phyloP scores from a whole-genome alignment of 2,329 filamentous ascomycete species.

The Colletotrichum destructivum region DNA sequence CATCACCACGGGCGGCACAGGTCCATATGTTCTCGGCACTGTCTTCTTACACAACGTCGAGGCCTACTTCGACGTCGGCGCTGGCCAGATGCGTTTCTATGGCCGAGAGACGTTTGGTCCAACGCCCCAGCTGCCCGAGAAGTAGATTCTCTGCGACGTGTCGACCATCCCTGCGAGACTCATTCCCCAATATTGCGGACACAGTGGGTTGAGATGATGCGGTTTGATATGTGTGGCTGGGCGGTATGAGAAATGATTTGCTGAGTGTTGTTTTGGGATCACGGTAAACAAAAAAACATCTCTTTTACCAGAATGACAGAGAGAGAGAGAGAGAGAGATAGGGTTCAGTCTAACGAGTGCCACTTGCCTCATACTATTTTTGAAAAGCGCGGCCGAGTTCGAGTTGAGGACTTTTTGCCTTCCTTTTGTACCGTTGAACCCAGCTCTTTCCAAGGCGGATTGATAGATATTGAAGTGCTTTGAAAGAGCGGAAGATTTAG shows the following conservation, averaged over 20 bases:
- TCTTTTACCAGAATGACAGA: constrained; percentile 15
- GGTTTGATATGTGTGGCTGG: constrained; percentile 1
- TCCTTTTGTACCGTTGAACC: neutral
- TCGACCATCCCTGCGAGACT: neutral
- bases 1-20: constrained; percentile 60
- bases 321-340: constrained; percentile 21
- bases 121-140: constrained; percentile 31
- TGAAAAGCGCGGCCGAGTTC: neutral
- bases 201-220: neutral
- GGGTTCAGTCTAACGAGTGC: constrained; percentile 29
- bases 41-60: constrained; percentile 67
- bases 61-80: constrained; percentile 64
- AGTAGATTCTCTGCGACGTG: neutral
- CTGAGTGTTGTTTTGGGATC: neutral
- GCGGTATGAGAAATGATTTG: constrained; percentile 10
- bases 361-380: constrained; percentile 25
- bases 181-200: neutral
- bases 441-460: neutral
- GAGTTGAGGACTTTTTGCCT: neutral
- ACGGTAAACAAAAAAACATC: constrained; percentile 6
- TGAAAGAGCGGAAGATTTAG: neutral
- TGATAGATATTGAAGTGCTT: neutral
- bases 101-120: constrained; percentile 40
- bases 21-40: constrained; percentile 66
- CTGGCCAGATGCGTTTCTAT: constrained; percentile 63